Evolutionary conservation across 2,329 filamentous ascomycete species (phyloP), one percentile per base, ranked within the genome.

Genomic region (Biscogniauxia marginata): DNA sequence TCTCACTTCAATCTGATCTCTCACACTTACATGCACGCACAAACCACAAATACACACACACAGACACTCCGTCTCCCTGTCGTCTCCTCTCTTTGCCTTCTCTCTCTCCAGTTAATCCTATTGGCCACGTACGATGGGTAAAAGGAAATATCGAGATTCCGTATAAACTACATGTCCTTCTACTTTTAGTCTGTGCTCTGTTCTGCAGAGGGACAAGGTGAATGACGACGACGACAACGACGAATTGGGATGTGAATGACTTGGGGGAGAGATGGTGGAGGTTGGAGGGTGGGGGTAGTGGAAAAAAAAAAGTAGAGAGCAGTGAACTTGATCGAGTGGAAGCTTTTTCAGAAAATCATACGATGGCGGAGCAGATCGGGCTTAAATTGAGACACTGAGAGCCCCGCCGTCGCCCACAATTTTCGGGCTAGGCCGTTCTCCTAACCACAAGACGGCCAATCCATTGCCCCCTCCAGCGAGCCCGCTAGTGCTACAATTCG

Each of bases 351-450:
- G 30, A 39, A 39, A 51, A 60, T 58, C 58, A 50, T 54, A 54
- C 52, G 52, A 54, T 54, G 52, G 52, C 52, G 52, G 52, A 46
- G 20, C 52, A 44, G 62, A 64, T 64, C 60, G 60, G 62, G 60
- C 53, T 64, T 53, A 60, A 39, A 59, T 59, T 60, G 55, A 53
- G 19, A 52, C 54, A 55, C 57, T 49, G 49, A 46, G 53, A 23
- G 24, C 50, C 52, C 49, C 45, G 45, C 30, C 30, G 25, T 24
- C 21, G 24, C 54, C 48, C 46, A 39, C 30, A 52, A 59, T 61
- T 57, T 50, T 55, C 54, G 56, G 56, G 48, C 51, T 53, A 54
- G 45, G 52, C 55, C 49, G 34, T 25, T 50, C 30, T 50, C n/a
- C n/a, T 39, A 16, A n/a, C 6, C 30, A 11, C 3, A 39, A n/a